Conservation (phyloP, 2,329 filamentous ascomycete species). For the Aspergillus candidus region DNA sequence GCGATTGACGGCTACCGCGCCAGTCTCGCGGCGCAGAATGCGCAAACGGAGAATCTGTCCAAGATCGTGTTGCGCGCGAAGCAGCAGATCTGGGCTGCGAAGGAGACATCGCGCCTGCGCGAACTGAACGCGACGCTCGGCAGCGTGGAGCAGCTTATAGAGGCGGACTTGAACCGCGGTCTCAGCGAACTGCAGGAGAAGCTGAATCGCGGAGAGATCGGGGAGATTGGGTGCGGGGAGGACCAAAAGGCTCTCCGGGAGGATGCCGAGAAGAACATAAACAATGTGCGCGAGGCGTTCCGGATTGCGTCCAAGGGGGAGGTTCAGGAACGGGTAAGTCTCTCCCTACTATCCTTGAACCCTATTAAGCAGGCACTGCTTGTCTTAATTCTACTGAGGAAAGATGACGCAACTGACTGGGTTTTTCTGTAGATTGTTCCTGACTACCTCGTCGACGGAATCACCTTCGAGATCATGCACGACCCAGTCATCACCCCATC, state of each 20-base stretch:
- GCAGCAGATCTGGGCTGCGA: constrained; percentile 75
- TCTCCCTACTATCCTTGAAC: too few species aligned
- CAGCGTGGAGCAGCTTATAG: constrained; percentile 36
- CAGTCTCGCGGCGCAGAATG: constrained; percentile 58
- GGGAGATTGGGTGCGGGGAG: constrained; percentile 63
- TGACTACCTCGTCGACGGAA: constrained; percentile 44
- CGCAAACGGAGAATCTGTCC: constrained; percentile 65
- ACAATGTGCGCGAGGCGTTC: constrained; percentile 41
- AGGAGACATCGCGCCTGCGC: constrained; percentile 50
- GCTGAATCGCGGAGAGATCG: constrained; percentile 39
- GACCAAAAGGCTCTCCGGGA: constrained; percentile 53
- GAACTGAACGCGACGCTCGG: constrained; percentile 40
- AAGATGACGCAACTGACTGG: constrained; percentile 2
- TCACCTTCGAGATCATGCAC: constrained; percentile 48
- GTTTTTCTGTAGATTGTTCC: constrained; percentile 36
- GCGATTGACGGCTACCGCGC: constrained; percentile 67
- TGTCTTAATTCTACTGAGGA: too few species aligned
- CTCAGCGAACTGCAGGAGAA: constrained; percentile 30
- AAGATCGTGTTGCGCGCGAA: constrained; percentile 71
- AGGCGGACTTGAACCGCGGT: constrained; percentile 34
- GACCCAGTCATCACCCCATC: constrained; percentile 57
- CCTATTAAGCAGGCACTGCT: too few species aligned
- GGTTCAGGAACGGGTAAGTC: constrained; percentile 38
- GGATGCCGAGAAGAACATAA: constrained; percentile 43
- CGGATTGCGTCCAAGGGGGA: constrained; percentile 37